These are phyloP conservation scores for Scheffersomyces insectosa DNA, from an alignment of 1,139 yeast genomes.

Conservation along the genomic window DNA sequence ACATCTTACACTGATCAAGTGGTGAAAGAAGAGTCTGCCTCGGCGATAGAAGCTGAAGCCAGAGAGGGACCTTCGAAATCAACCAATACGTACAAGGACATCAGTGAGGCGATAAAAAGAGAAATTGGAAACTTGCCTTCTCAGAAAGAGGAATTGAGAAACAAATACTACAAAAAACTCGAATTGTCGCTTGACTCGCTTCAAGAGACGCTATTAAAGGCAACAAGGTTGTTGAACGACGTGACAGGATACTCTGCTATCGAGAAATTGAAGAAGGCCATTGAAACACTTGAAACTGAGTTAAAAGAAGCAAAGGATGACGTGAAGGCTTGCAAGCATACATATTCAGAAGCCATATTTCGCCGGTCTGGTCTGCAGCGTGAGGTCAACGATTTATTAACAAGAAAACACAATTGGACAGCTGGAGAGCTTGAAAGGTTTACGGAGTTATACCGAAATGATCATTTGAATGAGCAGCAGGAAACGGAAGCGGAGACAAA, in stretches of 20 bases:
- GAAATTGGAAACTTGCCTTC: constrained; percentile 33
- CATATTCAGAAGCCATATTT: constrained; percentile 64
- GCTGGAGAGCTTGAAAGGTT: constrained; percentile 78
- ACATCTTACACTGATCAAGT: constrained; percentile 2
- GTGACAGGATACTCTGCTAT: constrained; percentile 90
- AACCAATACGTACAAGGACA: constrained; percentile 1
- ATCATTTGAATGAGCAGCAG: constrained; percentile 68
- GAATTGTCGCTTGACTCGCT: constrained; percentile 60
- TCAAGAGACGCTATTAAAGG: constrained; percentile 65
- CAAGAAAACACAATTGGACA: constrained; percentile 82
- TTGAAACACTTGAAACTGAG: constrained; percentile 51
- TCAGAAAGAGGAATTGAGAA: constrained; percentile 24
- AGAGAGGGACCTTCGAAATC: constrained; percentile 5
- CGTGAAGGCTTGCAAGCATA: constrained; percentile 51
- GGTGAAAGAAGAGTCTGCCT: constrained; percentile 23
- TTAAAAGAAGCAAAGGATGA: constrained; percentile 49
- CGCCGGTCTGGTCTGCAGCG: constrained; percentile 72
- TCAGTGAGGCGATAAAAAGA: constrained; percentile 20
- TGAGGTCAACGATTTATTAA: constrained; percentile 84
- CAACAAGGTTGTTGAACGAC: constrained; percentile 79
- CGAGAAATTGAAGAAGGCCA: constrained; percentile 65
- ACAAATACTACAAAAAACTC: constrained; percentile 32
- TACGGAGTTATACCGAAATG: constrained; percentile 76
- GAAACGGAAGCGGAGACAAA: constrained; percentile 55
- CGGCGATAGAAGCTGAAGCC: constrained; percentile 12